Conservation (phyloP, 768 basidiomycete genomes). For the Rhodotorula sphaerocarpa region DNA sequence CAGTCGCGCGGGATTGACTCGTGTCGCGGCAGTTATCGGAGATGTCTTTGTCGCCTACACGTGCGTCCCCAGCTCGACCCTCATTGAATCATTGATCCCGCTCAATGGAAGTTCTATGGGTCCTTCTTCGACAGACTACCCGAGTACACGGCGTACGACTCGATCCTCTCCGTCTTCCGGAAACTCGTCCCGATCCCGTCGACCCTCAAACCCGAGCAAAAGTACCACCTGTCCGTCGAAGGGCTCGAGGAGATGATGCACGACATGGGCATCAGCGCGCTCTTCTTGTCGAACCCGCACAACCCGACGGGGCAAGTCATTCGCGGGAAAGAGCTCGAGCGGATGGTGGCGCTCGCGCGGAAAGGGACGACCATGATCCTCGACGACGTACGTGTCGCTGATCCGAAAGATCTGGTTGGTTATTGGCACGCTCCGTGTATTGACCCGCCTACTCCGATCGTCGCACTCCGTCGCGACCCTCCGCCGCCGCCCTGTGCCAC, state of each 20-base stretch:
- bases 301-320: constrained; percentile 62
- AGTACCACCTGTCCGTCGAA: constrained; percentile 50
- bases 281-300: constrained; percentile 74
- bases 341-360: constrained; percentile 61
- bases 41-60: constrained; percentile 55
- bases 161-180: constrained; percentile 31
- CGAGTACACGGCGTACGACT: constrained; percentile 67
- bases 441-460: neutral
- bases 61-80: too few relatives aligned
- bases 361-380: constrained; percentile 67
- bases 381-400: constrained; percentile 27
- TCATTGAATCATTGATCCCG: too few relatives aligned
- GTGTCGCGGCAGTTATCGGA: constrained; percentile 82
- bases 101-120: too few relatives aligned
- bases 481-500: neutral
- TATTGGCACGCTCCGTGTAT: too few relatives aligned
- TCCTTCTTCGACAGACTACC: constrained; percentile 52
- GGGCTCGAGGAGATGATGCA: constrained; percentile 50
- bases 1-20: constrained; percentile 63
- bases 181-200: constrained; percentile 35
- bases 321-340: constrained; percentile 67
- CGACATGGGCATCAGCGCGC: constrained; percentile 18
- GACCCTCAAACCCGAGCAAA: constrained; percentile 27
- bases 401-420: too few relatives aligned
- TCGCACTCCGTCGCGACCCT: neutral